Evolutionary conservation across 306 rosid genomes (phyloP), one percentile per base, ranked within the genome.

Genomic region (Vachellia collinsii): DNA sequence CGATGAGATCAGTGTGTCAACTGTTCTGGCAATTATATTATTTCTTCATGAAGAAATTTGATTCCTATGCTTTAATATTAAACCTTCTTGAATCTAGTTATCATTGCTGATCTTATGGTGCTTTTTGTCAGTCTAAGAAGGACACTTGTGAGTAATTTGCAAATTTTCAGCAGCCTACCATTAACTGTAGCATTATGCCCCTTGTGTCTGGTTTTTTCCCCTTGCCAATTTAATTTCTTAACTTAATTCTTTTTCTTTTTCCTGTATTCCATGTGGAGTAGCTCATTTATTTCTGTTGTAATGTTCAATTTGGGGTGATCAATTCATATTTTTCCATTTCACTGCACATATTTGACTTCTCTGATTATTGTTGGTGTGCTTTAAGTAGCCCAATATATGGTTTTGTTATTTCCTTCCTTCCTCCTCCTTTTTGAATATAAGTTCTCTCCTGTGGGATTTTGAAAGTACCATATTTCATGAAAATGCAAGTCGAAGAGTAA

Each of bases 31-130:
- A 43, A 25, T 74, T 67, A 54, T 53, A 38, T 62, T 23, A 34
- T 72, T 74, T 77, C 72, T 63, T 37, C 79, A 75, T 64, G 59
- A 51, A 13, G 50, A 48, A 66, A 56, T 77, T 66, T 36, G 47
- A 66, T 44, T 22, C 65, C 72, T 81, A 75, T 46, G 44, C 39
- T n/a, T 76, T 20, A 17, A 17, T 12, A 61, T 81, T 75, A 51
- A 64, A 65, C 63, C 25, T 70, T 25, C 34, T 63, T 68, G 41
- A 51, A 73, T 53, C 19, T 65, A 38, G 41, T 73, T 65, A 65
- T 83, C 77, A 58, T 66, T 48, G 20, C 63, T 77, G 14, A 66
- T 22, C 23, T 73, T 79, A 47, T 68, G 34, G 61, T 54, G 14
- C 19, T 66, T 17, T 66, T 38, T 38, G 29, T 66, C 70, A 17